phyloP scores from a whole-genome alignment of 371 early-diverging fungal species.

The Mucor plumbeus region DNA sequence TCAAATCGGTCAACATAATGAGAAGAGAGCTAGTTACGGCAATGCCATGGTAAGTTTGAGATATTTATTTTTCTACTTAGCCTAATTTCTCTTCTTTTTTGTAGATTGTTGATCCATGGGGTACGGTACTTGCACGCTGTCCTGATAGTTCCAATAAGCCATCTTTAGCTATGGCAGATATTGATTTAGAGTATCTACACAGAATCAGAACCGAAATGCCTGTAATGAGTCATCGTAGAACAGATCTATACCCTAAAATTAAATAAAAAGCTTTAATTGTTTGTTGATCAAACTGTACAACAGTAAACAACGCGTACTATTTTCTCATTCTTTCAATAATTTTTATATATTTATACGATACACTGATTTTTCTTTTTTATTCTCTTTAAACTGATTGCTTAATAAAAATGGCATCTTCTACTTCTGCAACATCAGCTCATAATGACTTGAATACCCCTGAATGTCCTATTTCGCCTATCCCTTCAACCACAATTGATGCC shows the following conservation, averaged over 20 bases:
- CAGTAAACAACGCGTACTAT: no score
- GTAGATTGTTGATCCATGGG: conserved; percentile 59
- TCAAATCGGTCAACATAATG: conserved; percentile 80
- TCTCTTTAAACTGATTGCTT: background rate
- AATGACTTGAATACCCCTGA: no score
- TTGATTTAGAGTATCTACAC: conserved; percentile 66
- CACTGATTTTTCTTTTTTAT: no score
- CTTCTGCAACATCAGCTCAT: no score
- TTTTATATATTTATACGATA: no score
- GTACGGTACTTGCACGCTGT: conserved; percentile 70
- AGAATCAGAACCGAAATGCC: conserved; percentile 77
- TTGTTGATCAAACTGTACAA: no score
- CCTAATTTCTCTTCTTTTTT: background rate
- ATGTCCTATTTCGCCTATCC: no score
- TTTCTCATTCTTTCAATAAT: no score
- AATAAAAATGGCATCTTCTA: background rate
- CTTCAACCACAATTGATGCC: no score
- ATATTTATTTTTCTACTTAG: background rate
- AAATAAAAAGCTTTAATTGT: conserved; percentile 4
- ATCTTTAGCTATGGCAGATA: conserved; percentile 62
- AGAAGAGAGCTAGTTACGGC: conserved; percentile 77
- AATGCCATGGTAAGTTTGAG: conserved; percentile 70
- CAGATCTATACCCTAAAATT: conserved; percentile 62
- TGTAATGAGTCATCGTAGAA: conserved; percentile 69
- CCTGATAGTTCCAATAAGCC: conserved; percentile 43